These are phyloP conservation scores for Craspedostauros australis DNA, from an alignment of 108 stramenopile genomes.

Conservation along the genomic window DNA sequence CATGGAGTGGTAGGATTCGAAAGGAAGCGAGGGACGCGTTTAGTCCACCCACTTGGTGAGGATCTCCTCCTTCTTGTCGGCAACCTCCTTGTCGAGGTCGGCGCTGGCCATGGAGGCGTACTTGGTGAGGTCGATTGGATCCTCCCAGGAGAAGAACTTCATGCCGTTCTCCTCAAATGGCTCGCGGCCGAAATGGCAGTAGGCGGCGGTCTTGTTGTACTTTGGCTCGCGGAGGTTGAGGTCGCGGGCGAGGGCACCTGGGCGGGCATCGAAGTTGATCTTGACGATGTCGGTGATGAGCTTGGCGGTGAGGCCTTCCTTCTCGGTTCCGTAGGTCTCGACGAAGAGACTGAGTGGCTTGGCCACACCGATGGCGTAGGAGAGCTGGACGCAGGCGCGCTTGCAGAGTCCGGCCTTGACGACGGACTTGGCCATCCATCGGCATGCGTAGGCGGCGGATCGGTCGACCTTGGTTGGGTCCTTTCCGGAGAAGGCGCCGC, in stretches of 20 bases:
- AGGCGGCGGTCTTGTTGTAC: slow-evolving; percentile 93
- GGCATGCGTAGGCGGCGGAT: slow-evolving; percentile 93
- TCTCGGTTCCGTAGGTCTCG: slow-evolving; percentile 92
- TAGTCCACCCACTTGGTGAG: slow-evolving; percentile 83
- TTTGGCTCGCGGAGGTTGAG: slow-evolving; percentile 83
- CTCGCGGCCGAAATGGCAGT: slow-evolving; percentile 94
- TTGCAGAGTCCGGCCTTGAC: slow-evolving; percentile 92
- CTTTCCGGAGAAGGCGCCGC: slow-evolving; percentile 97
- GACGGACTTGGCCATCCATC: slow-evolving; percentile 97
- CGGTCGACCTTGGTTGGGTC: slow-evolving; percentile 97
- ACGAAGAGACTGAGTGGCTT: slow-evolving; percentile 92
- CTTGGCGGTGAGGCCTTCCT: slow-evolving; percentile 80
- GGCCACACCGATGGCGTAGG: slow-evolving; percentile 95
- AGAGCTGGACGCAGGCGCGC: slow-evolving; percentile 89
- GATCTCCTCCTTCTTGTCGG: slow-evolving; percentile 58
- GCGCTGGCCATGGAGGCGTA: slow-evolving; percentile 53
- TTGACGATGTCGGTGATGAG: slow-evolving; percentile 92
- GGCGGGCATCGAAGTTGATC: slow-evolving; percentile 89
- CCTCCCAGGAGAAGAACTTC: slow-evolving; percentile 96
- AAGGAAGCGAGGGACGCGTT: too few species aligned
- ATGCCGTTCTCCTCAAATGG: slow-evolving; percentile 61
- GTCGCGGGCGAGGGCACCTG: slow-evolving; percentile 90
- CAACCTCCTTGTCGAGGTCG: slow-evolving; percentile 45
- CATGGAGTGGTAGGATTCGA: too few species aligned
- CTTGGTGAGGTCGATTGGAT: slow-evolving; percentile 67